phyloP scores from a whole-genome alignment of 306 rosid genomes.

The Glycine tomentella region DNA sequence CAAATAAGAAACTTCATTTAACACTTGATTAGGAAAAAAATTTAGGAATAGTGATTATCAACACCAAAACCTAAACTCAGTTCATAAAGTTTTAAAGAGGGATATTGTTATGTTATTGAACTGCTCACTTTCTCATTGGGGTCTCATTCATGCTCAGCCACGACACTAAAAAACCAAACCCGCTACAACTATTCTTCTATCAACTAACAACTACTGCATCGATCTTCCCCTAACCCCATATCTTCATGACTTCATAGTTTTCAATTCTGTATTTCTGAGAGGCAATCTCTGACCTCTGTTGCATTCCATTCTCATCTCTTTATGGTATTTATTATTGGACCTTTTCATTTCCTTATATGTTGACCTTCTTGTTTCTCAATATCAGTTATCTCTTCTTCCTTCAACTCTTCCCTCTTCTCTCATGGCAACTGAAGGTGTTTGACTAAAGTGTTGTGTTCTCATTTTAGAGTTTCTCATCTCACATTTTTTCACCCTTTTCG shows the following conservation, averaged over 20 bases:
- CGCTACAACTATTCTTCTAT: conserved; percentile 47
- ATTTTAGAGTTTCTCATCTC: neutral
- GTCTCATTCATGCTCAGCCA: neutral
- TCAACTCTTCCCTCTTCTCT: too few relatives aligned
- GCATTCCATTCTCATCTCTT: neutral
- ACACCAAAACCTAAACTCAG: conserved; percentile 33
- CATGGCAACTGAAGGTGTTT: too few relatives aligned
- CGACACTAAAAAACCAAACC: conserved; percentile 63
- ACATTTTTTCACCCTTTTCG: conserved; percentile 33
- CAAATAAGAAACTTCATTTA: too few relatives aligned
- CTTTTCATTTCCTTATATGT: conserved; percentile 28
- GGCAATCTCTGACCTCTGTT: conserved; percentile 42
- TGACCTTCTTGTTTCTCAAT: conserved; percentile 39
- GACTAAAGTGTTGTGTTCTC: neutral
- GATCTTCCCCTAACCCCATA: conserved; percentile 49
- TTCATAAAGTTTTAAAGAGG: neutral
- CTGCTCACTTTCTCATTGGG: conserved; percentile 70
- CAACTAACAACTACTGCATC: conserved; percentile 85
- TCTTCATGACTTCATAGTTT: conserved; percentile 45
- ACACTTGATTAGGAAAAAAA: too few relatives aligned
- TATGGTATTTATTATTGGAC: neutral
- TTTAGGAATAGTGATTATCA: neutral
- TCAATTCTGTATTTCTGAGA: neutral
- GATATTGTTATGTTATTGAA: conserved; percentile 50
- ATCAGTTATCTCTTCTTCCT: conserved; percentile 15